These are phyloP conservation scores for Calocera cornea DNA, from an alignment of 768 basidiomycete genomes.

Conservation along the genomic window DNA sequence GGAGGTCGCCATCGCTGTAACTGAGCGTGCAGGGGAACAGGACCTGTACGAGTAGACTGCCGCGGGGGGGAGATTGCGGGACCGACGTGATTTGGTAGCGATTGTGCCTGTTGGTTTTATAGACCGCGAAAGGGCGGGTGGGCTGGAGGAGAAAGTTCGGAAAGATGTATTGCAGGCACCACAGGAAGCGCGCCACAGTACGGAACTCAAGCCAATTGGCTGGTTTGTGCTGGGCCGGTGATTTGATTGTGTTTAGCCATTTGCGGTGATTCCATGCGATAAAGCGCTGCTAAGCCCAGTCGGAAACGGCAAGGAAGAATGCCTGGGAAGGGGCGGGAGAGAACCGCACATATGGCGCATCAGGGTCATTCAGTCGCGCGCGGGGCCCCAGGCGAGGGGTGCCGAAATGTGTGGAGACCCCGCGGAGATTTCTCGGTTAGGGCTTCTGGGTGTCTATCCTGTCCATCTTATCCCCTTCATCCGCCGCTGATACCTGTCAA, in stretches of 20 bases:
- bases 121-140: neutral
- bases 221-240: neutral
- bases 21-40: neutral
- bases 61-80: neutral
- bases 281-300: neutral
- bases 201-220: neutral
- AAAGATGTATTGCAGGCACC: neutral
- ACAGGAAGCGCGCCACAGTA: neutral
- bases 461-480: too few relatives aligned
- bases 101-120: neutral
- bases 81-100: neutral
- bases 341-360: neutral
- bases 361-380: neutral
- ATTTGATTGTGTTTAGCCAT: neutral
- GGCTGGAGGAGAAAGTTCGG: neutral
- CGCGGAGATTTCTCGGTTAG: neutral
- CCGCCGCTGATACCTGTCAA: neutral
- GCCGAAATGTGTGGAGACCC: neutral
- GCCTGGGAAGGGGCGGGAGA: neutral
- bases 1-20: neutral
- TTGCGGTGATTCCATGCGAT: neutral
- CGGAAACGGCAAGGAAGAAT: neutral
- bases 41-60: neutral
- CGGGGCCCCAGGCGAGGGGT: neutral
- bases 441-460: neutral